Base-by-base conservation (phyloP, 148 eudicot species). In the Vaccinium corymbosum region DNA sequence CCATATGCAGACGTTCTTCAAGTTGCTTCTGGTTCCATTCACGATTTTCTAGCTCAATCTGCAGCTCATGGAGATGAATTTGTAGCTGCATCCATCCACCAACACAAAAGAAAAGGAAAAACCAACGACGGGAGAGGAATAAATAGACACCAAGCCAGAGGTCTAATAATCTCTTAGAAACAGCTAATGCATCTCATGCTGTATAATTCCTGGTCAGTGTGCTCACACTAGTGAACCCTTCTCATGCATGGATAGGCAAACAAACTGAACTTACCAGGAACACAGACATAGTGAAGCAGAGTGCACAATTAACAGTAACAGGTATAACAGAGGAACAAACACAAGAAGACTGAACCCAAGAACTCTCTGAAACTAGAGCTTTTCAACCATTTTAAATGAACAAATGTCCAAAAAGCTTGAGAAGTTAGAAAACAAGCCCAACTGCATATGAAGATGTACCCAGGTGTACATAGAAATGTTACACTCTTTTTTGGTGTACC, bases 21-120 rank as follows among this genome's bases (percentile, higher is more conserved):
- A 94, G 90, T 78, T 88, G 89, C 86, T 91, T 91, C 55, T 85
- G 88, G 70, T 87, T 89, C 97, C 92, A 92, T 2, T 87, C 38
- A 80, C 91, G 91, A 72, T 84, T 84, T 49, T 93, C 95, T 66
- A 95, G 48, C 56, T 91, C 95, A 85, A 42, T 86, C 81, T 89
- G 88, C 92, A 92, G 83, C 82, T 91, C 93, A 80, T 84, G 87
- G 13, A 95, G 86, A 83, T 86, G 92, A 86, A 88, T 87, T 85
- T 87, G 90, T 83, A 92, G 87, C 98, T 95, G 92, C 89, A 89
- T 22, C 71, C 71, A 64, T 25, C 32, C 13, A 22, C 29, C 71
- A 64, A 10, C 32, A 32, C 71, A 64, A n/a, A 64, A 64, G 32
- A 22, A 11, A 64, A 14, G 5, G 14, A 64, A 64, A 12, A 25